Percentiles rank a stretch among this genome's conserved stretches.
Conservation (phyloP, 352 stramenopile species). For the Pythium aquatile region DNA sequence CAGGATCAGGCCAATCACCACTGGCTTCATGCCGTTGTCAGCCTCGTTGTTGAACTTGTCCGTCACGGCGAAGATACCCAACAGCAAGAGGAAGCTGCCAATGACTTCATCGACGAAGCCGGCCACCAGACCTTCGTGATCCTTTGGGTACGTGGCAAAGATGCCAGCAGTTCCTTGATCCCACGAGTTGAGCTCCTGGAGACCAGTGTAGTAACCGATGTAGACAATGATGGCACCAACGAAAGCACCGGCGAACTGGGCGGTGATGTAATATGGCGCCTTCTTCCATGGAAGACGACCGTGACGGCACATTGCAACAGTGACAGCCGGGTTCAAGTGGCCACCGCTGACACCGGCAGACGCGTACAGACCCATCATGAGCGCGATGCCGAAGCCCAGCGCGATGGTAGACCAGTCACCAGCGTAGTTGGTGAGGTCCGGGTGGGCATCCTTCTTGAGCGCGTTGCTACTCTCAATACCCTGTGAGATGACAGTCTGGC, state of each 20-base stretch:
- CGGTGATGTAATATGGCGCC: slow-evolving; percentile 56
- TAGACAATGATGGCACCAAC: slow-evolving; percentile 65
- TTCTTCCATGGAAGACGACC: slow-evolving; percentile 63
- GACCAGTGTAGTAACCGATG: slow-evolving; percentile 57
- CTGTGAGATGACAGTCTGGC: slow-evolving; percentile 61
- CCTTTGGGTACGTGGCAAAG: slow-evolving; percentile 74
- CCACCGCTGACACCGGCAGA: slow-evolving; percentile 65
- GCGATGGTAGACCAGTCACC: slow-evolving; percentile 73
- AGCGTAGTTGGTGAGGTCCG: slow-evolving; percentile 49
- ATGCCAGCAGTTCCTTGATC: slow-evolving; percentile 63
- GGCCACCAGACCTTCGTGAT: slow-evolving; percentile 53
- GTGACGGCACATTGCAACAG: slow-evolving; percentile 63
- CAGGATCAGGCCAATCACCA: slow-evolving; percentile 72
- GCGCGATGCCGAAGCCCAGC: slow-evolving; percentile 63
- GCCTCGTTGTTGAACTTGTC: slow-evolving; percentile 76
- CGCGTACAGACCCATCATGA: slow-evolving; percentile 69
- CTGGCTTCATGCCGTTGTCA: slow-evolving; percentile 60
- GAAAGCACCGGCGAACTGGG: slow-evolving; percentile 63
- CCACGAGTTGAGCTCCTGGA: slow-evolving; percentile 57
- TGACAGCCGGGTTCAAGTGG: slow-evolving; percentile 71
- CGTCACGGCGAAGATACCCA: slow-evolving; percentile 66
- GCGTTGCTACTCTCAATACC: slow-evolving; percentile 55
- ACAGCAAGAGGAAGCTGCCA: slow-evolving; percentile 54
- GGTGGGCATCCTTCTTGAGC: slow-evolving; percentile 44
- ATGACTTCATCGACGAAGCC: slow-evolving; percentile 67